Percentiles rank a stretch among this genome's conserved stretches.
phyloP scores from a whole-genome alignment of 352 stramenopile genomes.

The Phytophthora pisi region DNA sequence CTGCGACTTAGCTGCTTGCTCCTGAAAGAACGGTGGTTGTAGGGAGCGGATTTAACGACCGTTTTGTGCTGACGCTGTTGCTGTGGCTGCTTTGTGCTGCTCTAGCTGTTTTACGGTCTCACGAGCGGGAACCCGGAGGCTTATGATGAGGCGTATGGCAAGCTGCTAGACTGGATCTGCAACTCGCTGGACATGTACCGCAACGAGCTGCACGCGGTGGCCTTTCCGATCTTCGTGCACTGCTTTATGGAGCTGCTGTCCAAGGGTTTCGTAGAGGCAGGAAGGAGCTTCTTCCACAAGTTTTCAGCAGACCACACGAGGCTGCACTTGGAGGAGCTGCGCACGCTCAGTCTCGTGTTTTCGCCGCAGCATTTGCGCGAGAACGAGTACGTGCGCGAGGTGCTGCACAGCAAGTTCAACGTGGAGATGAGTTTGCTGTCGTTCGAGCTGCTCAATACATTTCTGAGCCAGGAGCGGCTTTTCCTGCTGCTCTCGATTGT shows the following conservation, averaged over 20 bases:
- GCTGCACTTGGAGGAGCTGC: slow-evolving; percentile 75
- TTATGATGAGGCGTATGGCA: slow-evolving; percentile 74
- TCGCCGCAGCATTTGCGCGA: slow-evolving; percentile 61
- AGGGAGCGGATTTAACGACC: neutral
- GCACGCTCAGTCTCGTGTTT: slow-evolving; percentile 67
- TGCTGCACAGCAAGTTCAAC: slow-evolving; percentile 86
- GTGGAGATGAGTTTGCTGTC: slow-evolving; percentile 82
- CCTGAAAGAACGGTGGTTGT: slow-evolving; percentile 6
- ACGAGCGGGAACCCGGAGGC: slow-evolving; percentile 55
- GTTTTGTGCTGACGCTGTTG: slow-evolving; percentile 20
- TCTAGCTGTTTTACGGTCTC: slow-evolving; percentile 79
- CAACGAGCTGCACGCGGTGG: slow-evolving; percentile 78
- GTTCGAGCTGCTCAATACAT: slow-evolving; percentile 83
- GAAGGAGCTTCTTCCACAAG: slow-evolving; percentile 61
- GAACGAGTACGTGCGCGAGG: slow-evolving; percentile 82
- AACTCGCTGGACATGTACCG: slow-evolving; percentile 90
- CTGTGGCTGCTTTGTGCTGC: slow-evolving; percentile 18
- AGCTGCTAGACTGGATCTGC: slow-evolving; percentile 83
- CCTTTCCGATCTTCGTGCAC: slow-evolving; percentile 84
- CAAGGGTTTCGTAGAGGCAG: slow-evolving; percentile 62
- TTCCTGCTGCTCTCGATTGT: slow-evolving; percentile 80
- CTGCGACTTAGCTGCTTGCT: slow-evolving; percentile 1
- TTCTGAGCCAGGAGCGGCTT: slow-evolving; percentile 78
- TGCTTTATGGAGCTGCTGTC: slow-evolving; percentile 81
- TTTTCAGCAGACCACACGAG: slow-evolving; percentile 70